Conservation (phyloP, 2,329 filamentous ascomycete genomes). For the Hypomyces rosellus region DNA sequence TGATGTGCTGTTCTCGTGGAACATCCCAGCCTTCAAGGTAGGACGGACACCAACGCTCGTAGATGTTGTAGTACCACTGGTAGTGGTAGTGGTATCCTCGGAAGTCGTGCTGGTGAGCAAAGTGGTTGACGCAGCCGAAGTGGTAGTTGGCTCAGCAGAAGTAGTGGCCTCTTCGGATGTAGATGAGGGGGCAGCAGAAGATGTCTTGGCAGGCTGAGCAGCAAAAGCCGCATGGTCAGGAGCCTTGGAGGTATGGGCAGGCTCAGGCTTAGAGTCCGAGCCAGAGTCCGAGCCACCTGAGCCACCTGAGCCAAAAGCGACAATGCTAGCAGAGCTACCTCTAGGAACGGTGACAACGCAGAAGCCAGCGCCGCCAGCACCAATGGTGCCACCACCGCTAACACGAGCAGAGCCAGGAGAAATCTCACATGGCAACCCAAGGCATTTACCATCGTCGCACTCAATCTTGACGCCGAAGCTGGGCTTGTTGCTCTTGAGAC, state of each 20-base stretch:
- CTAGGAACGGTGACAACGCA: slow-evolving; percentile 71
- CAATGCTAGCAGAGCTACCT: slow-evolving; percentile 60
- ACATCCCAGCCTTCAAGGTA: slow-evolving; percentile 39
- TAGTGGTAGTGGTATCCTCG: background rate
- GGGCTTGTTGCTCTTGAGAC: slow-evolving; percentile 52
- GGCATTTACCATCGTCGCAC: slow-evolving; percentile 60
- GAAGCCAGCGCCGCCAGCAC: slow-evolving; percentile 63
- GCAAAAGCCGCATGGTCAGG: slow-evolving; percentile 6
- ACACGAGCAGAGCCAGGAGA: slow-evolving; percentile 53
- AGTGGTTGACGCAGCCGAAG: background rate
- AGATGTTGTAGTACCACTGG: slow-evolving; percentile 11
- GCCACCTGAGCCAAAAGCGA: slow-evolving; percentile 49
- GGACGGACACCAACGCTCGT: slow-evolving; percentile 9
- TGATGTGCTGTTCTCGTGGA: slow-evolving; percentile 44
- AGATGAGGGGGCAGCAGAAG: background rate
- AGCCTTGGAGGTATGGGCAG: background rate
- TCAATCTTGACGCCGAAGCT: slow-evolving; percentile 64
- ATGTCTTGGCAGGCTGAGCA: slow-evolving; percentile 2
- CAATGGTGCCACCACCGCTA: slow-evolving; percentile 53
- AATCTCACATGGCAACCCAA: slow-evolving; percentile 68
- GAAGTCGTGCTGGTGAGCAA: background rate
- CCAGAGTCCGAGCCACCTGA: slow-evolving; percentile 16
- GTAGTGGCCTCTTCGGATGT: background rate
- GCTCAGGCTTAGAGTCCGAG: slow-evolving; percentile 1
- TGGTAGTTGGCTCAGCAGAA: background rate